phyloP scores from a whole-genome alignment of 1,139 yeast genomes.

The Pichiaceae sp. region DNA sequence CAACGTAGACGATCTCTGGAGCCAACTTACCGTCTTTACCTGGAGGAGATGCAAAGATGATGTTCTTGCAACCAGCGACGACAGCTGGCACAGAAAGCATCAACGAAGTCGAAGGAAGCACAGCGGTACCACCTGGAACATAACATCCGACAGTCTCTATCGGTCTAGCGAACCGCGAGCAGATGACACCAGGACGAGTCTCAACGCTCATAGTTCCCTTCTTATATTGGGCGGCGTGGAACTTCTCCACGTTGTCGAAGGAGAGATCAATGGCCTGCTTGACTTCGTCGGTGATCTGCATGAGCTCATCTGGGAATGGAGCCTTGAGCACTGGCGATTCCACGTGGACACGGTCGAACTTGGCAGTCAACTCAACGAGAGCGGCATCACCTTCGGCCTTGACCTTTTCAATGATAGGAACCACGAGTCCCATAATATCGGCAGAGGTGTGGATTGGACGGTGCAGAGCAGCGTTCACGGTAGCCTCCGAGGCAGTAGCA shows the following conservation, averaged over 20 bases:
- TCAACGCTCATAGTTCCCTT: conserved; percentile 74
- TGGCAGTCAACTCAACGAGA: conserved; percentile 74
- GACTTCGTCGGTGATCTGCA: conserved; percentile 71
- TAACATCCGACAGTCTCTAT: conserved; percentile 91
- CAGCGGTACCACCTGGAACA: conserved; percentile 99
- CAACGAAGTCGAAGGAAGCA: conserved; percentile 92
- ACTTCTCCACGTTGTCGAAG: conserved; percentile 77
- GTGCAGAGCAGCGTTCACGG: conserved; percentile 52
- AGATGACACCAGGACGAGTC: conserved; percentile 86
- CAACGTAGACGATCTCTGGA: conserved; percentile 96
- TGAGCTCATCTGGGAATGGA: conserved; percentile 74
- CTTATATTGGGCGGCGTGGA: conserved; percentile 87
- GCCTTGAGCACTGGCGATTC: conserved; percentile 69
- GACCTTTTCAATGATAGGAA: conserved; percentile 80
- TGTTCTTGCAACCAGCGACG: conserved; percentile 95
- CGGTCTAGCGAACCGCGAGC: conserved; percentile 93
- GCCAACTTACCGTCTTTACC: conserved; percentile 86
- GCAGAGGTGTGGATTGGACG: conserved; percentile 91
- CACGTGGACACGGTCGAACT: conserved; percentile 79
- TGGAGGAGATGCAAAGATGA: conserved; percentile 97
- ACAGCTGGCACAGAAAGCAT: conserved; percentile 99
- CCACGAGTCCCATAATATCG: conserved; percentile 84
- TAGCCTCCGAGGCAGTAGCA: conserved; percentile 32
- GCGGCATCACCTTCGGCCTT: conserved; percentile 78
- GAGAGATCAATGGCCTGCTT: conserved; percentile 84